phyloP scores from a whole-genome alignment of 179 eudicot genomes.

The Carnegiea gigantea region DNA sequence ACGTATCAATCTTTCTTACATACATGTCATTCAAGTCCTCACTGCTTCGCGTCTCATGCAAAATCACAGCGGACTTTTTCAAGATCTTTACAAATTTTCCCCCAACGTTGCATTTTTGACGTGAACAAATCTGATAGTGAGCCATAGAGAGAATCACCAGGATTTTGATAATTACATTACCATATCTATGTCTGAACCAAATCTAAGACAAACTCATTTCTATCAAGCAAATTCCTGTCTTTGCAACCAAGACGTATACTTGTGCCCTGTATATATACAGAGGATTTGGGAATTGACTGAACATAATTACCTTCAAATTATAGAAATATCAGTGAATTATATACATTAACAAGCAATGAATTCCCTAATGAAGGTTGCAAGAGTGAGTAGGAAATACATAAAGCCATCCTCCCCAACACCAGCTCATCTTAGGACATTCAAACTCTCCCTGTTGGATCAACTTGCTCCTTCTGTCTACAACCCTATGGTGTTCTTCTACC shows the following conservation, averaged over 20 bases:
- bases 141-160: neutral
- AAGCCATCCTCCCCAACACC: slow-evolving; percentile 39
- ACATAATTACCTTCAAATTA: neutral
- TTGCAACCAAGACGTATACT: too few species aligned
- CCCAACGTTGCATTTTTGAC: too few species aligned
- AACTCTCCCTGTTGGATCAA: slow-evolving; percentile 38
- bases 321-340: neutral
- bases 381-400: slow-evolving; percentile 26
- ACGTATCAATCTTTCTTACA: too few species aligned
- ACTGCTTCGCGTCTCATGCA: neutral
- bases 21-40: too few species aligned
- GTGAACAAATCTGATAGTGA: neutral
- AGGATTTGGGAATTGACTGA: neutral
- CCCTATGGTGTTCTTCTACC: slow-evolving; percentile 41
- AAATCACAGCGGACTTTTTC: neutral
- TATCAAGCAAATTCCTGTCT: neutral
- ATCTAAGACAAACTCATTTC: slow-evolving; percentile 1
- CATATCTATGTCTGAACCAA: slow-evolving; percentile 12
- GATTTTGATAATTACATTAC: neutral
- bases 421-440: slow-evolving; percentile 25
- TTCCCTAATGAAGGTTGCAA: slow-evolving; percentile 25
- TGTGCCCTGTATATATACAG: slow-evolving; percentile 11
- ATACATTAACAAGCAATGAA: slow-evolving; percentile 14
- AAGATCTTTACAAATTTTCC: too few species aligned
- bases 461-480: slow-evolving; percentile 32